Evolutionary conservation across 2,329 filamentous ascomycete genomes (phyloP), one percentile per base, ranked within the genome.

Genomic region (Fusarium miscanthi): DNA sequence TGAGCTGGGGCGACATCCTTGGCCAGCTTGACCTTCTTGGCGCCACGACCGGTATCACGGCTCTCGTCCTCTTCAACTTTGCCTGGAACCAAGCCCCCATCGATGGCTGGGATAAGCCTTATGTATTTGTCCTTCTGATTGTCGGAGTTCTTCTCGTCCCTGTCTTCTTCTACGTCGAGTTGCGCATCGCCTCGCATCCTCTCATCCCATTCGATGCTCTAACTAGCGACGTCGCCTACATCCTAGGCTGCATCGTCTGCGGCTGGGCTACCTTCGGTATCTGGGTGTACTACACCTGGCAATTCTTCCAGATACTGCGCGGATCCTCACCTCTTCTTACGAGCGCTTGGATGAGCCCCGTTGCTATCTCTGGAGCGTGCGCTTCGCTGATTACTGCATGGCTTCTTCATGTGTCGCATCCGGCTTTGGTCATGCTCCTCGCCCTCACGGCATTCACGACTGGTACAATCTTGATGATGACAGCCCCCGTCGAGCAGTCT

Each of bases 61-160:
- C 86, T 0, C 81, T 93, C 30, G 83, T 91, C 0, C 82, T 93
- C 23, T 85, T 92, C 80, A 92, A 91, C 77, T 88, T 92, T 73
- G 88, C 90, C 1, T 92, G 89, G 88, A 92, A 91, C 65, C 89
- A 92, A 76, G 90, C 88, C 0, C 86, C 88, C 0, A 82, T 88
- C 1, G 87, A 85, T 4, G 89, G 89, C 4, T 92, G 90, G 90
- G 72, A 80, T 3, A 82, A 84, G 11, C 82, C 88, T 0, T 89
- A 89, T 61, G 83, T 90, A n/a, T 87, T 88, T 65, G 81, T 87
- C 0, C 80, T 87, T 2, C 81, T 93, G 1, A 86, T 92, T 41
- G 66, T 91, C 6, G 90, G 90, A 1, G 63, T 88, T 5, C 41
- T 90, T 0, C 80, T 92, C 5, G 82, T 90, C 4, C 80, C 78